phyloP scores from a whole-genome alignment of 257 asterid species.

The Ballota nigra region DNA sequence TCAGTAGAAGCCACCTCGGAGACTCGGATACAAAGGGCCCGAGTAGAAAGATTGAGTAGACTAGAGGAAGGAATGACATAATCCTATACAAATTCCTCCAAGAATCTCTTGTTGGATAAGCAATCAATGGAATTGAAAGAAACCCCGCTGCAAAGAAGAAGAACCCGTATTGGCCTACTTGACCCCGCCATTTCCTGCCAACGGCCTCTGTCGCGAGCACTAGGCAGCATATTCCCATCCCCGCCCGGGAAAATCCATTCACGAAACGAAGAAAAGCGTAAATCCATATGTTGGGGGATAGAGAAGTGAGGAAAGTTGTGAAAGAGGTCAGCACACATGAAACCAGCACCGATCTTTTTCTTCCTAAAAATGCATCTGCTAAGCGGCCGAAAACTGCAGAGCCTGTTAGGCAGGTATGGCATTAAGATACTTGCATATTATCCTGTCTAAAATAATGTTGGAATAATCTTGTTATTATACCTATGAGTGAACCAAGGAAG shows the following conservation, averaged over 20 bases:
- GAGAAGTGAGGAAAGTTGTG: slow-evolving; percentile 50
- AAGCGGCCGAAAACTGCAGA: slow-evolving; percentile 44
- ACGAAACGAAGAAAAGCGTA: slow-evolving; percentile 51
- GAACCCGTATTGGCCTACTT: slow-evolving; percentile 57
- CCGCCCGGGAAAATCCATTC: slow-evolving; percentile 57
- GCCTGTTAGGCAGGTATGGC: slow-evolving; percentile 32
- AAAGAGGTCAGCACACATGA: slow-evolving; percentile 54
- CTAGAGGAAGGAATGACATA: slow-evolving; percentile 41
- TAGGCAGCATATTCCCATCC: slow-evolving; percentile 59
- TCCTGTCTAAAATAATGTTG: neutral
- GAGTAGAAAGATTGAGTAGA: slow-evolving; percentile 43
- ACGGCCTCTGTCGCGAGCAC: slow-evolving; percentile 58
- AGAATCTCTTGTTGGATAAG: slow-evolving; percentile 47
- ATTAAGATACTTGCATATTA: neutral
- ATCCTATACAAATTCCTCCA: slow-evolving; percentile 56
- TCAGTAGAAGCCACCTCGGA: slow-evolving; percentile 58
- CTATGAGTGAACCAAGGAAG: slow-evolving; percentile 62
- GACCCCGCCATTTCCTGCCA: slow-evolving; percentile 55
- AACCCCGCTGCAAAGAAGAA: slow-evolving; percentile 62
- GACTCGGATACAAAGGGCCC: slow-evolving; percentile 57
- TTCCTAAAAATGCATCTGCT: slow-evolving; percentile 47
- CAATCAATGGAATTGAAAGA: slow-evolving; percentile 55
- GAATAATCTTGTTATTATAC: slow-evolving; percentile 17
- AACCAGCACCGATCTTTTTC: slow-evolving; percentile 45
- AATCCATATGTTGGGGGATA: slow-evolving; percentile 57